phyloP scores from a whole-genome alignment of 768 basidiomycete species.

The Postia placenta region DNA sequence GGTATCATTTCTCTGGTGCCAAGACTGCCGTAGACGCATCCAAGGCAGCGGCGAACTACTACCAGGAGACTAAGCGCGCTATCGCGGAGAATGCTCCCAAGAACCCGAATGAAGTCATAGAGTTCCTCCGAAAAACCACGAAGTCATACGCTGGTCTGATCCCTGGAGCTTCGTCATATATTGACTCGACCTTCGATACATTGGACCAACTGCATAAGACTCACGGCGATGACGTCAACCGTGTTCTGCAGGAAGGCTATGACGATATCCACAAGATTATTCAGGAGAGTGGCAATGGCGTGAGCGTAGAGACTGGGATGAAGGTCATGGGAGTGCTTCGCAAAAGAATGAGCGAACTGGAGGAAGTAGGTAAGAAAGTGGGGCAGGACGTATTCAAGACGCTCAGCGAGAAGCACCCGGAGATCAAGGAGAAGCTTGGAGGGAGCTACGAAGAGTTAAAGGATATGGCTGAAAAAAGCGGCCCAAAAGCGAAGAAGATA shows the following conservation, averaged over 20 bases:
- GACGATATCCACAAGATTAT: constrained; percentile 27
- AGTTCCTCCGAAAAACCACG: constrained; percentile 32
- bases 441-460: constrained; percentile 24
- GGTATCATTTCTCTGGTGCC: constrained; percentile 36
- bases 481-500: constrained; percentile 27
- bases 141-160: constrained; percentile 35
- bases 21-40: constrained; percentile 32
- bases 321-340: constrained; percentile 23
- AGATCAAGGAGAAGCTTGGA: constrained; percentile 25
- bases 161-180: constrained; percentile 31
- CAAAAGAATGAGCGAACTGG: constrained; percentile 20
- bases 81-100: constrained; percentile 22
- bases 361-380: constrained; percentile 25
- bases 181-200: constrained; percentile 40
- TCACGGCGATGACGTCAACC: constrained; percentile 34
- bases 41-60: constrained; percentile 19
- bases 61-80: constrained; percentile 20
- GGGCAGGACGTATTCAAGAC: constrained; percentile 20
- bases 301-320: constrained; percentile 22
- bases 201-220: constrained; percentile 31
- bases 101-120: constrained; percentile 27
- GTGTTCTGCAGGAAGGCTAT: constrained; percentile 30
- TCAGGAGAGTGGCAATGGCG: constrained; percentile 12
- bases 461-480: constrained; percentile 19
- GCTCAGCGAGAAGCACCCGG: constrained; percentile 24